Base-by-base conservation (phyloP, 345 rosid genomes). In the Citrus inodora region DNA sequence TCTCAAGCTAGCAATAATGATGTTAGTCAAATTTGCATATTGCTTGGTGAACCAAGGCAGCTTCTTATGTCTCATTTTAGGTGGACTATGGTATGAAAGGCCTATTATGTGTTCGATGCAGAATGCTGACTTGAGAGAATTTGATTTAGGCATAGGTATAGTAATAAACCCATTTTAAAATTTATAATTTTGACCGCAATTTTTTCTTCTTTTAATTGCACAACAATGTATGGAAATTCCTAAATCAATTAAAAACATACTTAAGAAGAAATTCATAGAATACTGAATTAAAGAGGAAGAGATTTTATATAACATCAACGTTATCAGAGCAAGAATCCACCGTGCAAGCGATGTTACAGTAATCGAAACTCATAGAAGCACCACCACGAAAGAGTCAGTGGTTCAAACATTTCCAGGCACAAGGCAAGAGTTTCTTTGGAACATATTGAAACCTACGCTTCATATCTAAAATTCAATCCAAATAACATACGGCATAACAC, bases 401-500 rank as follows among this genome's bases (percentile, higher is more conserved):
- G 9, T 55, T 71, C 13, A 30, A 11, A 33, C 64, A 71, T 55
- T 10, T 55, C 75, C 46, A 71, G 46, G 46, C 75, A 27, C 75
- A 32, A 9, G 64, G 64, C 75, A 71, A 32, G 30, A 71, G 21
- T 55, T 71, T 71, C 75, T 33, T 51, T 8, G 48, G 48, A 53
- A 71, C 32, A 33, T 21, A 32, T 33, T 64, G 64, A 33, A 71
- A 14, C 4, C 0, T 5, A 17, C 19, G 24, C 24, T 1, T 51
- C 74, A 51, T 56, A 55, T 71, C 75, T 11, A 71, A 0, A 71
- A 71, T 19, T 19, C 75, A 71, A 32, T 71, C 75, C 8, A 17
- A 19, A 42, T 32, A 71, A 33, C 64, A 71, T 8, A 10, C 11
- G 53, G 63, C 28, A n/a, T 71, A 71, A n/a, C 75, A 56, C n/a